A percentile compares a stretch with the other conserved stretches of the same genome.
Evolutionary conservation across 345 rosid species (phyloP).

Genomic region (Gynandropsis gynandra): DNA sequence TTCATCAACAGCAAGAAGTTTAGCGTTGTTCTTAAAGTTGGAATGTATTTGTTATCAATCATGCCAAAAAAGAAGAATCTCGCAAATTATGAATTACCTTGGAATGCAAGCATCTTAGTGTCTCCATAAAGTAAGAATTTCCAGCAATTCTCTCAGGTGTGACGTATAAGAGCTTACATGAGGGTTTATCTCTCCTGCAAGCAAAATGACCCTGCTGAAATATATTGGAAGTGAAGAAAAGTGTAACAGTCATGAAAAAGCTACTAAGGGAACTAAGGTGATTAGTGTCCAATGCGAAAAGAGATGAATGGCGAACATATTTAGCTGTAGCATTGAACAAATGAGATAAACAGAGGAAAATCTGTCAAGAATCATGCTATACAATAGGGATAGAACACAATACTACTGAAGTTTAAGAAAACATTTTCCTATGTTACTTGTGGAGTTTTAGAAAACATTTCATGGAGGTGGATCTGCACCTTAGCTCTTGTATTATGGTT

Average conservation of each 20-base stretch:
- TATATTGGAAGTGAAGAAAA: constrained; percentile 4
- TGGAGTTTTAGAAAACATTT: not conserved
- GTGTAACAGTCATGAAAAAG: not conserved
- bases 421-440: no score
- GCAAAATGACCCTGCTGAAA: constrained; percentile 14
- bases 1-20: constrained; percentile 11
- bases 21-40: not conserved
- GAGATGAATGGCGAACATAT: not conserved
- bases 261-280: not conserved
- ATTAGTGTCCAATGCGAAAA: not conserved
- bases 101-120: constrained; percentile 46
- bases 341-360: not conserved
- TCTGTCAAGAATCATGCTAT: not conserved
- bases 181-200: constrained; percentile 62
- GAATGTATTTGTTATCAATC: not conserved
- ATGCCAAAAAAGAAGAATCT: constrained; percentile 8
- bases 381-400: no score
- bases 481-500: constrained; percentile 70
- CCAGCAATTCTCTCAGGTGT: constrained; percentile 90
- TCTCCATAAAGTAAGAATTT: constrained; percentile 51
- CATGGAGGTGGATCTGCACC: constrained; percentile 34
- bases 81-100: constrained; percentile 46
- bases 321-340: constrained; percentile 3
- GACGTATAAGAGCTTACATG: constrained; percentile 83
- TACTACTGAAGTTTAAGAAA: not conserved